phyloP scores from a whole-genome alignment of 2,329 filamentous ascomycete genomes.

The Aspergillus sojae region DNA sequence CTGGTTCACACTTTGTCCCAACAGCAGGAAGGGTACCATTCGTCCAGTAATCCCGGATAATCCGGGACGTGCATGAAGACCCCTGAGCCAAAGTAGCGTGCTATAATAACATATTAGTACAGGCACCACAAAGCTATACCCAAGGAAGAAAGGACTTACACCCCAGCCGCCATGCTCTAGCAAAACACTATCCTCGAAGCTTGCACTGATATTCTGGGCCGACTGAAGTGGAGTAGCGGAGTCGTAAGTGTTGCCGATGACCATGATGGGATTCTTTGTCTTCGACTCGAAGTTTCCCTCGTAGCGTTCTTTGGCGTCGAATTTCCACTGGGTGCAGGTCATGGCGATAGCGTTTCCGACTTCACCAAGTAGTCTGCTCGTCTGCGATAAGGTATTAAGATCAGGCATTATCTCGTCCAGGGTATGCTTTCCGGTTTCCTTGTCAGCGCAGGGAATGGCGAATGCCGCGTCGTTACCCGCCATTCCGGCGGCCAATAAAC shows the following conservation, averaged over 20 bases:
- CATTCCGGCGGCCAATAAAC: background rate
- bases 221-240: conserved; percentile 23
- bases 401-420: background rate
- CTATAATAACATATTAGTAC: background rate
- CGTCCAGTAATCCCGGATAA: conserved; percentile 35
- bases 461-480: background rate
- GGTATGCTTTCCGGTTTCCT: background rate
- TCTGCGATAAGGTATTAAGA: background rate
- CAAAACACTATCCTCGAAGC: conserved; percentile 25
- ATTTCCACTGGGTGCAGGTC: conserved; percentile 23
- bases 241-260: conserved; percentile 28
- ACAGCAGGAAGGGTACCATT: conserved; percentile 38
- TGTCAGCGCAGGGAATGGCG: conserved; percentile 7
- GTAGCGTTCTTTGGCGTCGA: conserved; percentile 27
- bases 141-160: background rate
- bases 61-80: conserved; percentile 35
- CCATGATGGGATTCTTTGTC: conserved; percentile 26
- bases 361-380: conserved; percentile 6
- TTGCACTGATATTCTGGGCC: conserved; percentile 24
- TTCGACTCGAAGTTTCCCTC: conserved; percentile 24
- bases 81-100: conserved; percentile 26
- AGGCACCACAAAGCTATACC: background rate
- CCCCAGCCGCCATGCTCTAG: conserved; percentile 26
- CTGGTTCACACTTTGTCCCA: conserved; percentile 34
- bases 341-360: conserved; percentile 10